These are phyloP conservation scores for Camellia sinensis DNA, from an alignment of 148 eudicot species.

Conservation along the genomic window DNA sequence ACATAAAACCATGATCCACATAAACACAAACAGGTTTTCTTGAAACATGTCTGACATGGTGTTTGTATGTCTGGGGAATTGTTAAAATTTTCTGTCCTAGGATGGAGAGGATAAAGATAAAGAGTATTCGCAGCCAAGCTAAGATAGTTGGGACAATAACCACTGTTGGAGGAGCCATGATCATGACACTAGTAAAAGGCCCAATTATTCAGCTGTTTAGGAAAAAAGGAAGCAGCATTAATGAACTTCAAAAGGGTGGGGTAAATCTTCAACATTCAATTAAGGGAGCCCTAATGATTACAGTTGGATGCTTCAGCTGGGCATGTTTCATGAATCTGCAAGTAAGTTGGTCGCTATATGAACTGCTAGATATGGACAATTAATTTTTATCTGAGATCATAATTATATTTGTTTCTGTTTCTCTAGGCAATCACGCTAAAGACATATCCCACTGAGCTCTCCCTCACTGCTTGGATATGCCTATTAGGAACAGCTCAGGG, in stretches of 20 bases:
- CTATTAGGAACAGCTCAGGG: constrained; percentile 72
- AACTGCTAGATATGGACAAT: background rate
- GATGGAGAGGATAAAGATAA: constrained; percentile 63
- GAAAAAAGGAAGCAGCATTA: constrained; percentile 31
- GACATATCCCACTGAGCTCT: constrained; percentile 76
- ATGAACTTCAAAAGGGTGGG: constrained; percentile 28
- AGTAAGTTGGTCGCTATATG: constrained; percentile 15
- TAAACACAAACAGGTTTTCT: background rate
- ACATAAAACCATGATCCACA: background rate
- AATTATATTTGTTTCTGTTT: background rate
- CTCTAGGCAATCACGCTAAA: constrained; percentile 66
- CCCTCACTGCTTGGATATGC: constrained; percentile 92
- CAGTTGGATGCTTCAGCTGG: constrained; percentile 86
- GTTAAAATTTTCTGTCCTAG: constrained; percentile 25
- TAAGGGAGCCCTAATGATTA: constrained; percentile 80
- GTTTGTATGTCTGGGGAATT: background rate
- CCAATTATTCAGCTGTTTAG: constrained; percentile 45
- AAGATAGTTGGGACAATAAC: constrained; percentile 71
- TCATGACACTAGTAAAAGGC: constrained; percentile 81
- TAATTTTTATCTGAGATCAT: background rate
- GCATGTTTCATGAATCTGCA: constrained; percentile 87
- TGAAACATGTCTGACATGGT: background rate
- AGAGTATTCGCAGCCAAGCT: constrained; percentile 72
- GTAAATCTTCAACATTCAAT: constrained; percentile 62
- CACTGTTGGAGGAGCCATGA: constrained; percentile 87